Evolutionary conservation across 2,329 filamentous ascomycete genomes (phyloP).

Genomic region (Exserohilum rostratum): DNA sequence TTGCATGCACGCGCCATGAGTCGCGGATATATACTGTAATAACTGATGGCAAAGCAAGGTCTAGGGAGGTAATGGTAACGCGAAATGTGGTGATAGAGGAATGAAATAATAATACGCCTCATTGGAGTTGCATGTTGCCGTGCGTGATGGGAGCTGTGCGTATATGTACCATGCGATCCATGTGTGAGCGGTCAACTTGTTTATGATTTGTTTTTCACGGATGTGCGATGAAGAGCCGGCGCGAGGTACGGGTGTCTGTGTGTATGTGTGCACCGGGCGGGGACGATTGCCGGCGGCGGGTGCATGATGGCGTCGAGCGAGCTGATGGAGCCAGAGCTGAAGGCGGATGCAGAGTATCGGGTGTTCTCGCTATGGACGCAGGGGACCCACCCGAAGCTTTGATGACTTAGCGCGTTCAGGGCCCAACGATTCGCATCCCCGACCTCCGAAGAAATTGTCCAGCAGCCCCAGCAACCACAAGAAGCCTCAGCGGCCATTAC

Average conservation of each 20-base stretch:
- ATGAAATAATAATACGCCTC: slow-evolving; percentile 10
- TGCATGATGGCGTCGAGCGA: background rate
- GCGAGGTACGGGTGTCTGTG: too few relatives aligned
- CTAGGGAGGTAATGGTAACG: slow-evolving; percentile 32
- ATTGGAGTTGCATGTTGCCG: background rate
- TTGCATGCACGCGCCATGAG: slow-evolving; percentile 24
- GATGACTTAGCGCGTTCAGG: slow-evolving; percentile 16
- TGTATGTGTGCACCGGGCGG: too few relatives aligned
- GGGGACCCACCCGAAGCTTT: slow-evolving; percentile 15
- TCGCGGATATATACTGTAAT: slow-evolving; percentile 38
- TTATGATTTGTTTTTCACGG: too few relatives aligned
- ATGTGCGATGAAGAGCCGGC: background rate
- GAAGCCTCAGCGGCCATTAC: slow-evolving; percentile 33
- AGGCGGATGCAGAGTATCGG: slow-evolving; percentile 6
- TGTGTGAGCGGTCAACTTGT: too few relatives aligned
- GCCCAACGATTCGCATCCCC: slow-evolving; percentile 28
- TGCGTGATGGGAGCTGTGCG: background rate
- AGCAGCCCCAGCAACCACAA: slow-evolving; percentile 32
- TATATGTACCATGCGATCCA: too few relatives aligned
- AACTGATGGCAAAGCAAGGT: slow-evolving; percentile 20
- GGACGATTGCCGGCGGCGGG: too few relatives aligned
- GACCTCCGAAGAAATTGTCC: slow-evolving; percentile 32
- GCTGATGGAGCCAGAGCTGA: background rate
- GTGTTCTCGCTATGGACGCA: slow-evolving; percentile 15
- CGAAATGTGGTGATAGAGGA: slow-evolving; percentile 16